Conservation (phyloP, 257 asterid genomes). For the Coffea eugenioides region DNA sequence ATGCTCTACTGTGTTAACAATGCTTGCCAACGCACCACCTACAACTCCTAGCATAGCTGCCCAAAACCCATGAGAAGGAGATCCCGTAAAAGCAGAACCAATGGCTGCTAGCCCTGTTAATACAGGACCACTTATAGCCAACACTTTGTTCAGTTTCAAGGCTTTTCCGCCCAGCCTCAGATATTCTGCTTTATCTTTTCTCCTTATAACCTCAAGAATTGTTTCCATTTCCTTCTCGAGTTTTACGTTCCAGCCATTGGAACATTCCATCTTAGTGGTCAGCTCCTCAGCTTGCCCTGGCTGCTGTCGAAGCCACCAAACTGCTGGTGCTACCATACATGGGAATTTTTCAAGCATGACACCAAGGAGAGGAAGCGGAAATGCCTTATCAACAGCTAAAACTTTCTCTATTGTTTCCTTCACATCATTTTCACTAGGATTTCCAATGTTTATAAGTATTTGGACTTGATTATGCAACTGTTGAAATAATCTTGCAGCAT, state of each 20-base stretch:
- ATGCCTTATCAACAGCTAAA: constrained; percentile 62
- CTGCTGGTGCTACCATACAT: constrained; percentile 44
- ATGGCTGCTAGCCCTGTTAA: constrained; percentile 66
- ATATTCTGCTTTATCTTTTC: constrained; percentile 53
- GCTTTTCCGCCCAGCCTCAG: constrained; percentile 48
- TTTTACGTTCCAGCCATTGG: constrained; percentile 46
- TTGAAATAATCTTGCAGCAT: constrained; percentile 56
- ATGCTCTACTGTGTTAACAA: constrained; percentile 62
- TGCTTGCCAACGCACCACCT: constrained; percentile 65
- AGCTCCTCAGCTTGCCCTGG: constrained; percentile 11
- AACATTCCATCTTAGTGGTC: not conserved
- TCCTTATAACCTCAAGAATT: constrained; percentile 28
- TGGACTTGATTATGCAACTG: constrained; percentile 47
- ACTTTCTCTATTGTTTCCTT: constrained; percentile 50
- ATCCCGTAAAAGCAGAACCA: constrained; percentile 39
- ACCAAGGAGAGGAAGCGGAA: constrained; percentile 47
- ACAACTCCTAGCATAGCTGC: constrained; percentile 39
- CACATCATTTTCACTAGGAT: constrained; percentile 37
- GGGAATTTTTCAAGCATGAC: constrained; percentile 42
- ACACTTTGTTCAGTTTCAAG: constrained; percentile 46
- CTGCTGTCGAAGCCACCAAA: constrained; percentile 44
- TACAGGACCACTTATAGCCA: constrained; percentile 50
- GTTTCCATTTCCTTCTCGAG: constrained; percentile 58
- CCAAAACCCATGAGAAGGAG: constrained; percentile 33
- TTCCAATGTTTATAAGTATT: constrained; percentile 36